These are phyloP conservation scores for Carex sylvatica DNA, from an alignment of 202 grass and related monocot species.

Conservation along the genomic window DNA sequence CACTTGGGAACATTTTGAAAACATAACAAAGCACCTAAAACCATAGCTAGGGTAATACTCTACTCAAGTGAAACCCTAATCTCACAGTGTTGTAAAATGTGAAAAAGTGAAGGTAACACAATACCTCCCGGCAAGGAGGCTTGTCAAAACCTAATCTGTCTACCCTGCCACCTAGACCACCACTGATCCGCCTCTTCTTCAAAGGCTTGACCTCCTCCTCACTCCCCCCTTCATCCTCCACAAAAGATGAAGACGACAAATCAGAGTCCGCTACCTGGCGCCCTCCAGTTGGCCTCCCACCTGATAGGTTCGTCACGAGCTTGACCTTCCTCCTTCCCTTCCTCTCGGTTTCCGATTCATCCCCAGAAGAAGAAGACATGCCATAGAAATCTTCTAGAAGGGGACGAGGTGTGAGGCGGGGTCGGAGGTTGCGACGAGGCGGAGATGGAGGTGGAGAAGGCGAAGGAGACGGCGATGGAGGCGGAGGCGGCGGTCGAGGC, in stretches of 20 bases:
- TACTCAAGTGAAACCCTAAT: neutral
- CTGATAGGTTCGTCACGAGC: constrained; percentile 71
- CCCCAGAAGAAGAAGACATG: constrained; percentile 50
- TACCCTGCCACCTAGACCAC: neutral
- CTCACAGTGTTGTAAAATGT: too few species aligned
- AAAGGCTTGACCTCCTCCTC: constrained; percentile 75
- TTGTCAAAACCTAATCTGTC: constrained; percentile 24
- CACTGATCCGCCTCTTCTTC: constrained; percentile 84
- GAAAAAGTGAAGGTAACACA: constrained; percentile 44
- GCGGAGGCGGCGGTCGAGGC: constrained; percentile 50
- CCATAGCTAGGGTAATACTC: neutral
- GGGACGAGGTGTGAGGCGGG: constrained; percentile 52
- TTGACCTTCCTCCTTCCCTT: constrained; percentile 71
- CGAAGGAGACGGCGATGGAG: constrained; percentile 26
- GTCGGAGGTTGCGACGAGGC: constrained; percentile 45
- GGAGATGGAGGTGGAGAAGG: constrained; percentile 39
- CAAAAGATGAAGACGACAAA: constrained; percentile 29
- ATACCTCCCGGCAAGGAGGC: constrained; percentile 48
- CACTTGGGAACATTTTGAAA: neutral
- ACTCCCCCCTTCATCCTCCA: constrained; percentile 34
- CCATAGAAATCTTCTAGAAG: constrained; percentile 78
- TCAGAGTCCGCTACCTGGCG: constrained; percentile 52
- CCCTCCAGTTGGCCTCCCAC: constrained; percentile 40
- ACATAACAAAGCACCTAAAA: neutral
- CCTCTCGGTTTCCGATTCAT: constrained; percentile 29